phyloP scores from a whole-genome alignment of 1,284 basidiomycete genomes.

The Inonotus hispidus region DNA sequence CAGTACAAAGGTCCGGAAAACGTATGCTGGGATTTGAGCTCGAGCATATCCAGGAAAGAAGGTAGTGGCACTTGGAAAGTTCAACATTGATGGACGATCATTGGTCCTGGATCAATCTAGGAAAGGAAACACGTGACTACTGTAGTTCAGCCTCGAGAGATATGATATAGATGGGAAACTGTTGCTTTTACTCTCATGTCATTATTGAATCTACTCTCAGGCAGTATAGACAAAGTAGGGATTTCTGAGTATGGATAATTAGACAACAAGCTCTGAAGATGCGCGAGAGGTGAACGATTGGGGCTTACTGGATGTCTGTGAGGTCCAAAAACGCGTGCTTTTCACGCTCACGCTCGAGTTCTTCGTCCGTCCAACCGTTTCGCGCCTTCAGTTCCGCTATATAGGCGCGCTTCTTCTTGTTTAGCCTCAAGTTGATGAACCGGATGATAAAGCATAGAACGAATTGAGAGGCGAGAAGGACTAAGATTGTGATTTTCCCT shows the following conservation, averaged over 20 bases:
- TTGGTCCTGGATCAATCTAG: too few species aligned
- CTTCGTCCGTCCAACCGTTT: conserved; percentile 51
- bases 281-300: not conserved
- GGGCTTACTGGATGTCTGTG: conserved; percentile 53
- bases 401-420: conserved; percentile 40
- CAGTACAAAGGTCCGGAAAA: not conserved
- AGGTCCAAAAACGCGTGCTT: conserved; percentile 57
- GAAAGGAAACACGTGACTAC: too few species aligned
- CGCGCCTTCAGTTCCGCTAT: conserved; percentile 41
- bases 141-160: too few species aligned
- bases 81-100: not conserved
- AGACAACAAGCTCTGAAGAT: not conserved
- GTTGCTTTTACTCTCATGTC: too few species aligned
- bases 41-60: not conserved
- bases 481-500: conserved; percentile 57
- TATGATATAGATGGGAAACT: too few species aligned
- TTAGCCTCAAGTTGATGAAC: conserved; percentile 51
- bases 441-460: conserved; percentile 45
- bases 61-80: not conserved
- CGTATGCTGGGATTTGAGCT: not conserved
- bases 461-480: conserved; percentile 50
- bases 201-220: not conserved
- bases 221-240: conserved; percentile 44
- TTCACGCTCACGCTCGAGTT: conserved; percentile 51
- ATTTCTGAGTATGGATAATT: conserved; percentile 22